These are phyloP conservation scores for Debaryomycetaceae sp. DNA, from an alignment of 1,139 yeast species.

Conservation along the genomic window DNA sequence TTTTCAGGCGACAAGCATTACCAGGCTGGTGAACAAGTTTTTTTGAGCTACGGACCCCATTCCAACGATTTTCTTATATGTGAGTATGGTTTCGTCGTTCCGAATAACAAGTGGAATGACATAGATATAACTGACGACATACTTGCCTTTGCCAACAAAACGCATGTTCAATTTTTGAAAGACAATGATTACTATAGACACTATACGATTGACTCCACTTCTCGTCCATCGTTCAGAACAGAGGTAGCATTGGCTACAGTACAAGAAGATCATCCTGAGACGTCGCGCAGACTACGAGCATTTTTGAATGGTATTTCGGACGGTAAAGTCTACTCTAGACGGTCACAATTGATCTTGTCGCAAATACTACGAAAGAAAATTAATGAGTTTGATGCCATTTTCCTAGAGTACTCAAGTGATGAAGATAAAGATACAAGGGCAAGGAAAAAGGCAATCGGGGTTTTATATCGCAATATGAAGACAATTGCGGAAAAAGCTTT, in stretches of 20 bases:
- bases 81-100: conserved; percentile 80
- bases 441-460: conserved; percentile 18
- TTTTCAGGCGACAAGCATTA: conserved; percentile 32
- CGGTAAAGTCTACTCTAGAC: conserved; percentile 36
- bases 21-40: conserved; percentile 53
- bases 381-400: conserved; percentile 16
- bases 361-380: conserved; percentile 31
- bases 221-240: conserved; percentile 66
- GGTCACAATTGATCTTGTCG: conserved; percentile 25
- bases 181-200: conserved; percentile 63
- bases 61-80: conserved; percentile 74
- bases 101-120: conserved; percentile 63
- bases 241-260: conserved; percentile 69
- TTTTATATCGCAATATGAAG: conserved; percentile 22
- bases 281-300: conserved; percentile 27
- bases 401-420: conserved; percentile 16
- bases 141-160: conserved; percentile 29
- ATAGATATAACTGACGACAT: conserved; percentile 57
- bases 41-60: conserved; percentile 83
- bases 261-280: conserved; percentile 42
- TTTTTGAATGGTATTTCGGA: conserved; percentile 41
- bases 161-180: conserved; percentile 46
- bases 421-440: conserved; percentile 10
- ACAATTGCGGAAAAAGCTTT: conserved; percentile 16
- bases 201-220: conserved; percentile 55